These are phyloP conservation scores for Ophiostoma australiae DNA, from an alignment of 2,329 filamentous ascomycete species.

Conservation along the genomic window DNA sequence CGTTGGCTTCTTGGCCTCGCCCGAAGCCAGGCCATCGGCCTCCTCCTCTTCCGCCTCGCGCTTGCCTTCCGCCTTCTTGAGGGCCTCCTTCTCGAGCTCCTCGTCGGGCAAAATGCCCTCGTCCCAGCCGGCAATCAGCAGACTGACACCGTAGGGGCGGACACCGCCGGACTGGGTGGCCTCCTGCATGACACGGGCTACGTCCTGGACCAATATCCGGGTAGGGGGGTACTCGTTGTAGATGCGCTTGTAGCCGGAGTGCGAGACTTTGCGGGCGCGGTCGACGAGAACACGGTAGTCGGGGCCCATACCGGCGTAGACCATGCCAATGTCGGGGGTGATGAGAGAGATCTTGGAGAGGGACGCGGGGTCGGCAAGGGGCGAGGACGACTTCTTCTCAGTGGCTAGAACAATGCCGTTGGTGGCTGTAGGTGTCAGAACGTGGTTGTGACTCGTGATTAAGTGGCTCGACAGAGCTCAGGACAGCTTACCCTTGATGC, in stretches of 20 bases:
- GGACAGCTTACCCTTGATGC: conserved; percentile 77
- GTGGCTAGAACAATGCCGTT: conserved; percentile 98
- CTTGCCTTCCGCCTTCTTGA: conserved; percentile 44
- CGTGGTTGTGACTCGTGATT: no score
- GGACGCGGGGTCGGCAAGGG: conserved; percentile 89
- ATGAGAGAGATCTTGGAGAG: conserved; percentile 96
- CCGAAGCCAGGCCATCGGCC: conserved; percentile 31
- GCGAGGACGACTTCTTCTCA: conserved; percentile 98
- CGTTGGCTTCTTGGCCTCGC: conserved; percentile 66
- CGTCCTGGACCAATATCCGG: conserved; percentile 97
- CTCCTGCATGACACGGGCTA: conserved; percentile 97
- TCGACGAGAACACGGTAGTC: conserved; percentile 97
- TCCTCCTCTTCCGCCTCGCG: conserved; percentile 40
- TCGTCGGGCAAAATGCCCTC: conserved; percentile 88
- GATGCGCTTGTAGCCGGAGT: conserved; percentile 98
- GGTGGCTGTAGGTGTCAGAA: conserved; percentile 59
- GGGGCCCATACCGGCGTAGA: conserved; percentile 98
- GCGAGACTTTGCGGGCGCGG: conserved; percentile 95
- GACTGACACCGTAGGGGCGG: conserved; percentile 89
- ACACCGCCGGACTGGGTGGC: conserved; percentile 98
- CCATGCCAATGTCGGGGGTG: conserved; percentile 99
- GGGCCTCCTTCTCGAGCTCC: conserved; percentile 51
- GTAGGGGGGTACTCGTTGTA: conserved; percentile 99
- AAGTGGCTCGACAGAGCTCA: background rate
- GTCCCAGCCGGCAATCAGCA: conserved; percentile 96